Evolutionary conservation across 352 stramenopile species (phyloP).

Genomic region (Globisporangium perplexum): DNA sequence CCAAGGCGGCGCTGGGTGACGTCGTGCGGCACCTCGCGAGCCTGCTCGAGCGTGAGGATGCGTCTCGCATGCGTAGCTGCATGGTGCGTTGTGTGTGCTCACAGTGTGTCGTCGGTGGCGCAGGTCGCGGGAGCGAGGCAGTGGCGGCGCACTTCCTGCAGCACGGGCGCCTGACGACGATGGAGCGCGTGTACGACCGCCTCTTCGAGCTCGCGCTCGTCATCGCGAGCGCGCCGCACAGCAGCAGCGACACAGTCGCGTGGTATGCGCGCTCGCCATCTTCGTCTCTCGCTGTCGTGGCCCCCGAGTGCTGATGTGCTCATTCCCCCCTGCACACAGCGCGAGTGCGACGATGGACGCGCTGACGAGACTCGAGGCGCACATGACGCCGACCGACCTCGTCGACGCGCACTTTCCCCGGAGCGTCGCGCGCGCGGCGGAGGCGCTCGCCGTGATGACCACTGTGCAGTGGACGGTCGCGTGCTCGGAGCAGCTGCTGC

Average conservation of each 20-base stretch:
- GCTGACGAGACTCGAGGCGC: constrained; percentile 21
- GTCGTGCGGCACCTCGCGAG: constrained; percentile 27
- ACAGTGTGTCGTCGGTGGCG: neutral
- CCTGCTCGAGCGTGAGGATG: constrained; percentile 33
- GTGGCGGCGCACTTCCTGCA: constrained; percentile 54
- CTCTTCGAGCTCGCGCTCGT: constrained; percentile 41
- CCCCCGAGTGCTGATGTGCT: neutral
- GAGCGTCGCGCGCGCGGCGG: constrained; percentile 17
- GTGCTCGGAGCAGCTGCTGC: constrained; percentile 21
- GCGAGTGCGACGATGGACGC: constrained; percentile 18
- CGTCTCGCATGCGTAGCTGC: too few species aligned
- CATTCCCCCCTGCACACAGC: constrained; percentile 10
- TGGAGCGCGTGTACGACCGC: constrained; percentile 29
- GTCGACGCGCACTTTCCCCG: constrained; percentile 24
- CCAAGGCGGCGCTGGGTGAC: constrained; percentile 26
- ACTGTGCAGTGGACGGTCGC: constrained; percentile 30
- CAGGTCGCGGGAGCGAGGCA: constrained; percentile 35
- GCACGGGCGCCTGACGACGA: constrained; percentile 34
- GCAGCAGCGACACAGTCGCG: neutral
- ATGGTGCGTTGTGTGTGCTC: neutral
- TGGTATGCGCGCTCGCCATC: constrained; percentile 9
- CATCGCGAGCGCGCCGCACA: constrained; percentile 12
- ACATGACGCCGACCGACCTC: constrained; percentile 14
- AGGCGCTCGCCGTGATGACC: constrained; percentile 18
- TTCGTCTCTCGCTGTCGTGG: neutral